Base-by-base conservation (phyloP, 108 stramenopile species). In the Mediolabrus comicus region DNA sequence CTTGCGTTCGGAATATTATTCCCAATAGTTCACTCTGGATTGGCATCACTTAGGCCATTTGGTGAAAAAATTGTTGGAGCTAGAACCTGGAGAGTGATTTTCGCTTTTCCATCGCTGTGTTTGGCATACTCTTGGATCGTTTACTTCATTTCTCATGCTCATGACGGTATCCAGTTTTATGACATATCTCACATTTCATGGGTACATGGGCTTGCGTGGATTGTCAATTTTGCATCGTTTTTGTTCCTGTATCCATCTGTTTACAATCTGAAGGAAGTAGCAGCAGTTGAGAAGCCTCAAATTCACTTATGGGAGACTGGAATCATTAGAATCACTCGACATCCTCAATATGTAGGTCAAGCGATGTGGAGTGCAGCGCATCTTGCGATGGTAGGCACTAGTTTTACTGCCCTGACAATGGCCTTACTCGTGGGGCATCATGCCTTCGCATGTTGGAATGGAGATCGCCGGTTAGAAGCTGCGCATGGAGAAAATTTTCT, bases 331-430 rank as follows among this genome's bases (percentile, higher is more conserved):
- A 97, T 98, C 73, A 97, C 98, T 24, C 86, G 97, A 1, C 98
- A 98, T 79, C 98, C 98, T 14, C 98, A 98, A 69, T 82, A 80
- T 53, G 81, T 97, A 3, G 98, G 98, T 17, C 98, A 98, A 69
- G 69, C 59, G 14, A 73, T 97, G 88, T 98, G 98, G 98, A 89
- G 93, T 69, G 83, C 69, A 0, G 97, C 96, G 2, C 98, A 98
- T 69, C 72, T 90, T 14, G 80, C 84, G 11, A 93, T 87, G 92
- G 82, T 98, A 9, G 98, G 98, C 9, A 89, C 95, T 3, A 81
- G 83, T 65, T 94, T 96, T 67, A 87, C 93, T 26, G 83, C 81
- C 2, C 69, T 97, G 66, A 87, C 98, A 3, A 74, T 74, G 62
- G 85, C 89, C 3, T 53, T 96, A 55, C 74, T 98, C 38, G 84